Evolutionary conservation across 75 land plant genomes (phyloP).

Genomic region (Ceratopteris richardii): DNA sequence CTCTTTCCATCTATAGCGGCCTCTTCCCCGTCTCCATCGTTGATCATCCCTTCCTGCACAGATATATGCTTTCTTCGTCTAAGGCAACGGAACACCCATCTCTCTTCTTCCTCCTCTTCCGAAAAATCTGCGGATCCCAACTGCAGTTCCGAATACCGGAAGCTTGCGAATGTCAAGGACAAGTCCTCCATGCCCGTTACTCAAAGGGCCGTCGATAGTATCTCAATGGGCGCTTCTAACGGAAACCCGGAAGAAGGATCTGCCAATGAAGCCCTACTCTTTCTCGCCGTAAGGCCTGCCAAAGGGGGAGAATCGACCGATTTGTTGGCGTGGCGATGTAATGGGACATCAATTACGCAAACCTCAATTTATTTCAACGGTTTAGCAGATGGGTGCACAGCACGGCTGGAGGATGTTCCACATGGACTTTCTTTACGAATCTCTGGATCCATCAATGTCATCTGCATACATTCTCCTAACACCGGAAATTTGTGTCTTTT

Average conservation of each 20-base stretch:
- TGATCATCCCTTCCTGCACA: slow-evolving; percentile 18
- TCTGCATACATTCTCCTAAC: slow-evolving; percentile 18
- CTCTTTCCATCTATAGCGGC: slow-evolving; percentile 4
- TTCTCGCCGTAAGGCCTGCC: slow-evolving; percentile 9
- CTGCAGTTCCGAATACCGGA: not conserved
- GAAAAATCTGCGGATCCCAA: not conserved
- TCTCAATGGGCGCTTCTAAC: not conserved
- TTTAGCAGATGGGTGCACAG: not conserved
- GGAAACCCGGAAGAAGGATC: not conserved
- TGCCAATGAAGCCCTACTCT: not conserved
- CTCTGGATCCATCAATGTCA: slow-evolving; percentile 21
- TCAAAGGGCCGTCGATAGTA: too few species aligned
- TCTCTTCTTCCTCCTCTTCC: slow-evolving; percentile 5
- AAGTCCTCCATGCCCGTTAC: too few species aligned
- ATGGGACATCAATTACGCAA: not conserved
- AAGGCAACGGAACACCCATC: slow-evolving; percentile 8
- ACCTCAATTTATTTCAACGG: slow-evolving; percentile 8
- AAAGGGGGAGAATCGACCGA: slow-evolving; percentile 15
- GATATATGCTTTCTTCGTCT: slow-evolving; percentile 28
- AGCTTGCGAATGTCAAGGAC: too few species aligned
- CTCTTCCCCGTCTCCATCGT: not conserved
- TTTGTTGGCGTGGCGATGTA: slow-evolving; percentile 17
- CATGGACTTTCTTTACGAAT: slow-evolving; percentile 19
- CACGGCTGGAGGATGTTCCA: slow-evolving; percentile 10
- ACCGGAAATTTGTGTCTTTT: slow-evolving; percentile 21